A percentile compares a stretch with the other conserved stretches of the same genome.
These are phyloP conservation scores for Russula brevipes DNA, from an alignment of 768 basidiomycete genomes.

Conservation along the genomic window DNA sequence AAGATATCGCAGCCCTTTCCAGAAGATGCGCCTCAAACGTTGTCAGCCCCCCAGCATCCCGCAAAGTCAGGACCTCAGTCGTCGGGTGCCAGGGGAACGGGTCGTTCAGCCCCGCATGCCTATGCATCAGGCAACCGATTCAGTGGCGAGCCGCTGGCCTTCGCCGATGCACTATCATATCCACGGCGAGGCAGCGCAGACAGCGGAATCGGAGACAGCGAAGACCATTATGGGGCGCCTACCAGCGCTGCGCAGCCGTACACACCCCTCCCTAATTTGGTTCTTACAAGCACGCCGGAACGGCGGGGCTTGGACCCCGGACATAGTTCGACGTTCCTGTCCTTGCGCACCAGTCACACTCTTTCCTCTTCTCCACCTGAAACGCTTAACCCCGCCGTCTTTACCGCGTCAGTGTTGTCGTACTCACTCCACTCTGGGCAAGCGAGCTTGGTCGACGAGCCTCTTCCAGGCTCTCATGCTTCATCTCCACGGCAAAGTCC, in stretches of 20 bases:
- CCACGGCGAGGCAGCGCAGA: slow-evolving; percentile 33
- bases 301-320: neutral
- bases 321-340: neutral
- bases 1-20: neutral
- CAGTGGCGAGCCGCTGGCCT: slow-evolving; percentile 37
- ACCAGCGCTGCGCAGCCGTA: neutral
- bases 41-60: neutral
- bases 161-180: slow-evolving; percentile 59
- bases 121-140: slow-evolving; percentile 14
- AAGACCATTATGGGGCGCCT: slow-evolving; percentile 29
- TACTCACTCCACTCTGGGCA: slow-evolving; percentile 15
- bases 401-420: slow-evolving; percentile 24
- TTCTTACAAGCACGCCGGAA: neutral
- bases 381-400: slow-evolving; percentile 27
- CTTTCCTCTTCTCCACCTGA: slow-evolving; percentile 30
- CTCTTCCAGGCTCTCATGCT: slow-evolving; percentile 29
- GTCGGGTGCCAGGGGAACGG: neutral
- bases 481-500: slow-evolving; percentile 42
- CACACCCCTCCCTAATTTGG: slow-evolving; percentile 17
- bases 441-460: slow-evolving; percentile 9
- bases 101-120: slow-evolving; percentile 6
- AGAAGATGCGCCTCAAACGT: neutral
- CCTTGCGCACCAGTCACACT: slow-evolving; percentile 26
- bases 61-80: neutral
- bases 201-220: slow-evolving; percentile 47